A percentile compares a stretch with the other conserved stretches of the same genome.
These are phyloP conservation scores for Spinellus fusiger DNA, from an alignment of 192 early-diverging fungal species.

Conservation along the genomic window DNA sequence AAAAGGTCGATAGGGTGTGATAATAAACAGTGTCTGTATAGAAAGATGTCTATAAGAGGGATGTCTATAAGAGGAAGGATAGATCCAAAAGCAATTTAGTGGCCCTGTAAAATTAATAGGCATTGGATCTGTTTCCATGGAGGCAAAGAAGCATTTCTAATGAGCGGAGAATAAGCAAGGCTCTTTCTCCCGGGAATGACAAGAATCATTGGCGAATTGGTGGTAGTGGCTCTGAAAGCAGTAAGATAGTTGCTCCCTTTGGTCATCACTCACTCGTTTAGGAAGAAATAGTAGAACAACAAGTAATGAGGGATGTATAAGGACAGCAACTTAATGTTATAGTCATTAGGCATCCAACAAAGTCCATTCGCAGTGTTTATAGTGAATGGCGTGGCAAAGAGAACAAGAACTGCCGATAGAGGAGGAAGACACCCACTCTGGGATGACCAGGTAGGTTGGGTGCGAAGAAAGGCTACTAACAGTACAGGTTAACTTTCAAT, in stretches of 20 bases:
- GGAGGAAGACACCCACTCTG: constrained; percentile 47
- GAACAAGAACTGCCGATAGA: constrained; percentile 37
- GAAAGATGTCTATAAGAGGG: too few species aligned
- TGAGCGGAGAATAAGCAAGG: neutral
- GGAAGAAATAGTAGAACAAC: constrained; percentile 1
- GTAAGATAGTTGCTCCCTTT: constrained; percentile 15
- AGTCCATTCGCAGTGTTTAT: constrained; percentile 46
- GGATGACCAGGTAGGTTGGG: constrained; percentile 54
- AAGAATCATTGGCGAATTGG: constrained; percentile 26
- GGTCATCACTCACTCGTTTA: neutral
- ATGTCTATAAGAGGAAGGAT: too few species aligned
- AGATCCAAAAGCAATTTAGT: too few species aligned
- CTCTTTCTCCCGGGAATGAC: neutral
- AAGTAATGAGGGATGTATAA: neutral
- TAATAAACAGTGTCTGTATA: too few species aligned
- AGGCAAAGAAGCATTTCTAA: neutral
- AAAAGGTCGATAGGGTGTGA: too few species aligned
- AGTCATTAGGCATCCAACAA: constrained; percentile 32
- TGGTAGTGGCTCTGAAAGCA: constrained; percentile 30
- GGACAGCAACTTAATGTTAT: neutral
- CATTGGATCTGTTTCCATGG: neutral
- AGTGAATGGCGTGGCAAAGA: constrained; percentile 35
- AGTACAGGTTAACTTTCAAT: neutral
- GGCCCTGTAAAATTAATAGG: too few species aligned
- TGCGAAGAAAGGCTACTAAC: too few species aligned